Percentiles rank a stretch among this genome's conserved stretches.
These are phyloP conservation scores for Plasmodium gaboni DNA, from an alignment of 169 alveolate species.

Conservation along the genomic window DNA sequence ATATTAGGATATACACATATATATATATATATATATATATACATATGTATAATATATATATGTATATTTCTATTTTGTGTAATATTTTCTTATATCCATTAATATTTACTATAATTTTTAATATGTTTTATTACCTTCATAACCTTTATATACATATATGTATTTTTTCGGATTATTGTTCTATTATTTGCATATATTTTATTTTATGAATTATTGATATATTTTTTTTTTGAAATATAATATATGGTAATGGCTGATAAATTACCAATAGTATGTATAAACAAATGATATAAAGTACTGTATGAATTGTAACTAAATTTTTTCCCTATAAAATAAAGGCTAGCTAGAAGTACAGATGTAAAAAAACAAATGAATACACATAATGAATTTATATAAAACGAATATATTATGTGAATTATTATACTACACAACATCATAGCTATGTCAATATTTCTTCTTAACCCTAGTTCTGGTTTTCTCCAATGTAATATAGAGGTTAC, in stretches of 20 bases:
- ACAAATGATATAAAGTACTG: constrained; percentile 36
- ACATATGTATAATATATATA: no score
- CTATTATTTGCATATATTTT: constrained; percentile 43
- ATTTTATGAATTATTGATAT: constrained; percentile 34
- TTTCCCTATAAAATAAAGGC: constrained; percentile 20
- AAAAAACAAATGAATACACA: constrained; percentile 20
- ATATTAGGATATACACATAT: no score
- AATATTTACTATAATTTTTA: no score
- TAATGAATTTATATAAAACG: constrained; percentile 23
- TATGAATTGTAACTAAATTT: constrained; percentile 25
- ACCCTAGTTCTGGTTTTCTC: constrained; percentile 50
- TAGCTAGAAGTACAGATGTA: neutral
- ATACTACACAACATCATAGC: neutral
- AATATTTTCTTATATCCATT: no score
- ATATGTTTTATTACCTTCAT: neutral
- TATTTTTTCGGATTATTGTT: neutral
- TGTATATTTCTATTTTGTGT: no score
- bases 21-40: no score
- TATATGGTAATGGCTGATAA: constrained; percentile 19
- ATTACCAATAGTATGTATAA: constrained; percentile 33
- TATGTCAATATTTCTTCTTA: constrained; percentile 24
- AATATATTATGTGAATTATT: neutral
- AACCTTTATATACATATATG: no score
- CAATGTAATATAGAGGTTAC: constrained; percentile 39
- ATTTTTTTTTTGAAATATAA: constrained; percentile 11